Conservation (phyloP, 2,329 filamentous ascomycete genomes). For the Xylaria sp. region DNA sequence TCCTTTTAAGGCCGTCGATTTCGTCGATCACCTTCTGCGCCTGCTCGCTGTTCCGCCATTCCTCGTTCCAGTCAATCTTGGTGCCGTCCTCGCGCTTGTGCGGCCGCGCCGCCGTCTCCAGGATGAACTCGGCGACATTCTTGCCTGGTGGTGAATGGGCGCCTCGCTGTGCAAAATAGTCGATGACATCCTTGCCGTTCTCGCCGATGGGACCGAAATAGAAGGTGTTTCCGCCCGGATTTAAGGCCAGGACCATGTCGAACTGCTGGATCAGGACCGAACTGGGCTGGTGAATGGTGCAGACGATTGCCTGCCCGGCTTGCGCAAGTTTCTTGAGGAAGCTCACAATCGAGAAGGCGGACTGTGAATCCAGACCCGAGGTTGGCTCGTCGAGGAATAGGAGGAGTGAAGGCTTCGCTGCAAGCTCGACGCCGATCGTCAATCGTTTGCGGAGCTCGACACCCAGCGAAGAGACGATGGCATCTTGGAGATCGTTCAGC, state of each 20-base stretch:
- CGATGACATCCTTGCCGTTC: conserved; percentile 71
- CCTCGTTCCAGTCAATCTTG: conserved; percentile 76
- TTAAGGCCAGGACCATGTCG: conserved; percentile 77
- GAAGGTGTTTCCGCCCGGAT: conserved; percentile 75
- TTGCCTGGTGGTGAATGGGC: conserved; percentile 69
- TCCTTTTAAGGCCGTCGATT: conserved; percentile 68
- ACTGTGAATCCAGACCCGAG: conserved; percentile 75
- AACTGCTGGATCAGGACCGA: conserved; percentile 77
- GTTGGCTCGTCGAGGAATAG: conserved; percentile 80
- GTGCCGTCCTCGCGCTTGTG: conserved; percentile 52
- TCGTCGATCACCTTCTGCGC: conserved; percentile 69
- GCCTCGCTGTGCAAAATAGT: conserved; percentile 75
- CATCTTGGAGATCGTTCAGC: conserved; percentile 73
- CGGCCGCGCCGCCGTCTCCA: conserved; percentile 57
- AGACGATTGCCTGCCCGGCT: conserved; percentile 77
- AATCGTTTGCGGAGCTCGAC: conserved; percentile 78
- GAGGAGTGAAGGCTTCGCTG: conserved; percentile 73
- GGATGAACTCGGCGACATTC: conserved; percentile 63
- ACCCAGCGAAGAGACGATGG: conserved; percentile 71
- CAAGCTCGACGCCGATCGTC: conserved; percentile 79
- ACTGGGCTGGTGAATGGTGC: conserved; percentile 79
- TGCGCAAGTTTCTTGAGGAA: conserved; percentile 75
- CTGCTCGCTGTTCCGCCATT: conserved; percentile 75
- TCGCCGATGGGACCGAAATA: conserved; percentile 79
- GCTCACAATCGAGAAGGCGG: conserved; percentile 73